Conservation (phyloP, 164 flowering plant species). For the Chimonanthus salicifolius region DNA sequence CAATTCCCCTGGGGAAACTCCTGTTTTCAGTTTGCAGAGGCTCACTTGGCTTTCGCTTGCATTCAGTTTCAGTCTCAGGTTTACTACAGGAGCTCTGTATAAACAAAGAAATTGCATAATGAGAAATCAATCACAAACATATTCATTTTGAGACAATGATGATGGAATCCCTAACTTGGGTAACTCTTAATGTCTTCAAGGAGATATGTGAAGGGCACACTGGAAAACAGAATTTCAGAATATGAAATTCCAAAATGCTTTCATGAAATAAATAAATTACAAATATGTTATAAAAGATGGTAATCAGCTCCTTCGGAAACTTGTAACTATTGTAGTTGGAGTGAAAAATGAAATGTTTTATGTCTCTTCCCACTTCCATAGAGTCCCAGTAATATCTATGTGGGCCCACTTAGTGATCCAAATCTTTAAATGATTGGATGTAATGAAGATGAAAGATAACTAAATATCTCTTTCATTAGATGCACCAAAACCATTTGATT, state of each 20-base stretch:
- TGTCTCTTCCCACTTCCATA: too few relatives aligned
- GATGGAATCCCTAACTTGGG: not conserved
- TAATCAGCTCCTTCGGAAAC: too few relatives aligned
- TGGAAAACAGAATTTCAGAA: too few relatives aligned
- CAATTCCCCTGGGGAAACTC: constrained; percentile 9
- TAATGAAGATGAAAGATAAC: not conserved
- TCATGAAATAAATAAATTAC: too few relatives aligned
- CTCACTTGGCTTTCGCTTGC: constrained; percentile 23
- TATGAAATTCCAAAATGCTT: too few relatives aligned
- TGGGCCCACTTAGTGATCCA: not conserved
- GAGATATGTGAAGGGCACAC: too few relatives aligned
- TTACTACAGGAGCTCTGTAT: constrained; percentile 38
- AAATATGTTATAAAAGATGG: too few relatives aligned
- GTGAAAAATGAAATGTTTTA: too few relatives aligned
- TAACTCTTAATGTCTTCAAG: not conserved
- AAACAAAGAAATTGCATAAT: constrained; percentile 12
- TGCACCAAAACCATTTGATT: not conserved
- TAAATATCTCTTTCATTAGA: not conserved
- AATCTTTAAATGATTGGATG: not conserved
- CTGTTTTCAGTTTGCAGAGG: constrained; percentile 13
- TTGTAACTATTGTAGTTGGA: too few relatives aligned
- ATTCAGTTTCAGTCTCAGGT: constrained; percentile 28
- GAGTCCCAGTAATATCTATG: not conserved
- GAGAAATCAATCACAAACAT: not conserved
- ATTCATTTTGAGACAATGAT: not conserved